phyloP scores from a whole-genome alignment of 257 asterid genomes.

The Nicotiana tabacum region DNA sequence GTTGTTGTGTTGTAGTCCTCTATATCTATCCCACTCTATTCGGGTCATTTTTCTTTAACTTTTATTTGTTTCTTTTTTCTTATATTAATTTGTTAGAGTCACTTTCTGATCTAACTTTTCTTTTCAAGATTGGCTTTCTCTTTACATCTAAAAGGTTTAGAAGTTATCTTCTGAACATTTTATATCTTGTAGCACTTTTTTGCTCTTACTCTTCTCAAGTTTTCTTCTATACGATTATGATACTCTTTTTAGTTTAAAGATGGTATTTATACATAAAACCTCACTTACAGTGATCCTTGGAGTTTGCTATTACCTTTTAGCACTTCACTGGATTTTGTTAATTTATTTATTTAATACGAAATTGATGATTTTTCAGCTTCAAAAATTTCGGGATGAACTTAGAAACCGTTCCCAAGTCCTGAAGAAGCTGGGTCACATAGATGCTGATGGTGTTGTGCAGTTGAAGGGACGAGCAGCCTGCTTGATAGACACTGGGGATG shows the following conservation, averaged over 20 bases:
- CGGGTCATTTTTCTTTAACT: background rate
- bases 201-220: background rate
- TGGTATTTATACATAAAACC: background rate
- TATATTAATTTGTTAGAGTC: background rate
- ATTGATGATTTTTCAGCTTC: constrained; percentile 56
- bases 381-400: constrained; percentile 95
- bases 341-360: background rate
- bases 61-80: background rate
- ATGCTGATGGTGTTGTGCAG: constrained; percentile 80
- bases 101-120: background rate
- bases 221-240: background rate
- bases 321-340: background rate
- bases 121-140: background rate
- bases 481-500: constrained; percentile 97
- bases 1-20: background rate
- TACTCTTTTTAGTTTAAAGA: background rate
- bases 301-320: background rate
- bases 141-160: background rate
- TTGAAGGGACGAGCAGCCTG: constrained; percentile 99
- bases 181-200: background rate
- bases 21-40: background rate
- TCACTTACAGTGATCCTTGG: background rate
- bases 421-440: constrained; percentile 88
- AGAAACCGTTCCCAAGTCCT: constrained; percentile 91
- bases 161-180: background rate